Evolutionary conservation across 108 stramenopile genomes (phyloP), one percentile per base, ranked within the genome.

Genomic region (Licmophora abbreviata): DNA sequence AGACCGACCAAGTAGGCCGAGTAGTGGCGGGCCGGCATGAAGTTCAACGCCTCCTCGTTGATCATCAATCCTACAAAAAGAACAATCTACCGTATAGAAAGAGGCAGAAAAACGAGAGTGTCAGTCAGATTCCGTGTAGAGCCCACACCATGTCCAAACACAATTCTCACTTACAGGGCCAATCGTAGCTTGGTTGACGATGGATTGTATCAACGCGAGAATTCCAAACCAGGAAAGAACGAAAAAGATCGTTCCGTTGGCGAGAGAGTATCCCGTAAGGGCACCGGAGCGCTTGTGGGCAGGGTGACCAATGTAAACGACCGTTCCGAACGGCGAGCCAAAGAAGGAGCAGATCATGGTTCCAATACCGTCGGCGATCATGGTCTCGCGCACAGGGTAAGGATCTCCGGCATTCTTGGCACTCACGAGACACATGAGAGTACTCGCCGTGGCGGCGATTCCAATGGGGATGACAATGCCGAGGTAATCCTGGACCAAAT

Each of bases 241-340:
- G 28, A 77, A 33, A 56, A 68, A 81, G 35, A 74, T 43, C 40
- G 59, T 6, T 14, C 78, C 76, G 50, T 79, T 84, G 17, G 54
- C 48, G 34, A 65, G 24, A 33, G 64, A 68, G 61, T 78, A 85
- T 43, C 79, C 77, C 1, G 60, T 40, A 36, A 58, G 43, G 20
- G 76, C 83, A 2, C 79, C 83, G 26, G 64, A 44, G 24, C 54
- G 32, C 56, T 84, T 84, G 68, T 81, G 66, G 44, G 61, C 79
- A 6, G 83, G 79, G 47, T 84, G 83, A 32, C 83, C 83, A 58
- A 80, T 72, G 68, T 79, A 79, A 3, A 84, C 54, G 33, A 75
- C 74, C 24, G 79, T 81, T 36, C 78, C 78, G 52, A 78, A 84
- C 5, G 76, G 76, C 32, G 48, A 61, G 17, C 83, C 83, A 21